Evolutionary conservation across 1,284 basidiomycete genomes (phyloP).

Genomic region (Schizophyllum commune): DNA sequence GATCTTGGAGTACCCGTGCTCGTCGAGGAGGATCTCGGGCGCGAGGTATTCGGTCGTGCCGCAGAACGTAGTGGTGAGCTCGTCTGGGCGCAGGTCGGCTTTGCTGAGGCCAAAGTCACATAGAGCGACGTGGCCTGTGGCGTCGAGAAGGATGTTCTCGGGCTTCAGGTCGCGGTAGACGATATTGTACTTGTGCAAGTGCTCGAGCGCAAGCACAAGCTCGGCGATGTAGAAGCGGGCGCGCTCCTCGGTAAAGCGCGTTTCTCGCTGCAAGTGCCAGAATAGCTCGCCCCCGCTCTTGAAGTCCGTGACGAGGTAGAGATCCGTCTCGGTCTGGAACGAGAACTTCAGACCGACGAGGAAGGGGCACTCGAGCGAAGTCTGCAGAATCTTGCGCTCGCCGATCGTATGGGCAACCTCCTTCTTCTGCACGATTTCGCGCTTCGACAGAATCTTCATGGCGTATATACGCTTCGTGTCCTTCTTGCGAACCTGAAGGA

Average conservation of each 20-base stretch:
- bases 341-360: constrained; percentile 97
- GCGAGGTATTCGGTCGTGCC: constrained; percentile 97
- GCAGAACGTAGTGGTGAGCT: constrained; percentile 97
- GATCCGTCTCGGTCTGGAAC: constrained; percentile 94
- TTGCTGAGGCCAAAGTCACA: constrained; percentile 98
- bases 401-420: constrained; percentile 99
- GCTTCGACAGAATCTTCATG: constrained; percentile 99
- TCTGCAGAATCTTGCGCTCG: constrained; percentile 97
- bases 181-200: constrained; percentile 95
- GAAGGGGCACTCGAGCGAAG: constrained; percentile 93
- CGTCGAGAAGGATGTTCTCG: constrained; percentile 95
- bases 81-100: constrained; percentile 87
- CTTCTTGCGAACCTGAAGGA: constrained; percentile 97
- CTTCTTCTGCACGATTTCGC: constrained; percentile 98
- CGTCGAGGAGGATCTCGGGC: constrained; percentile 97
- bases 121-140: constrained; percentile 92
- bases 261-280: constrained; percentile 96
- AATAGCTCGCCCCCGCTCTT: constrained; percentile 98
- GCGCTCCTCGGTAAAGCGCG: constrained; percentile 85
- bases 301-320: constrained; percentile 98
- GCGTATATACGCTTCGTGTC: constrained; percentile 99
- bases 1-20: constrained; percentile 97
- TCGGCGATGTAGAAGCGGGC: constrained; percentile 96
- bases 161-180: constrained; percentile 97
- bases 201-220: constrained; percentile 88